These are phyloP conservation scores for Chaetothyriales sp. DNA, from an alignment of 2,329 filamentous ascomycete genomes.

Conservation along the genomic window DNA sequence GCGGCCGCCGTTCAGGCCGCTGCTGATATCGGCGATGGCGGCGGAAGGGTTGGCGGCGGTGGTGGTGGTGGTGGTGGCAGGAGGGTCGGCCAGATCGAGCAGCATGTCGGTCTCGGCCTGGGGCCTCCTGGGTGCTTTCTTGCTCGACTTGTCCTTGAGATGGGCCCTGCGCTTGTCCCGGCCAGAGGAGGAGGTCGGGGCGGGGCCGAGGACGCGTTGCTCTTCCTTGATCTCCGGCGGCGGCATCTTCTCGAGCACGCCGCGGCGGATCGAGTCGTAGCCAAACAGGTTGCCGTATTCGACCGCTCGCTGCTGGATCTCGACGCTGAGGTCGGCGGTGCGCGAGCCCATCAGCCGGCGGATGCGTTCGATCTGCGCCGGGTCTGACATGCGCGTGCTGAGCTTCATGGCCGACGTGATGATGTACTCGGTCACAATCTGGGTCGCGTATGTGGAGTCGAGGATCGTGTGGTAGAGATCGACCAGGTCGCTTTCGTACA, in stretches of 20 bases:
- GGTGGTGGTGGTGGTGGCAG: no score
- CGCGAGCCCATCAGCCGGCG: slow-evolving; percentile 61
- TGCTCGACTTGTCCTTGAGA: slow-evolving; percentile 59
- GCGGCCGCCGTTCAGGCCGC: slow-evolving; percentile 41
- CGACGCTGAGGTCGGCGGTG: slow-evolving; percentile 78
- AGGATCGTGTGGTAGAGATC: slow-evolving; percentile 87
- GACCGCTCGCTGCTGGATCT: slow-evolving; percentile 88
- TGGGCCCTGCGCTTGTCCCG: slow-evolving; percentile 48
- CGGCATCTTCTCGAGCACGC: slow-evolving; percentile 95
- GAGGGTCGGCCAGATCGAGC: slow-evolving; percentile 71
- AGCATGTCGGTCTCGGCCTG: slow-evolving; percentile 74
- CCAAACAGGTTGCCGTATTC: slow-evolving; percentile 93
- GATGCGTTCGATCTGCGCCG: slow-evolving; percentile 73
- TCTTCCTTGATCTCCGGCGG: slow-evolving; percentile 93
- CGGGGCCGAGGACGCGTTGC: slow-evolving; percentile 74
- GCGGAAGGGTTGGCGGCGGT: no score
- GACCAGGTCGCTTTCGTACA: slow-evolving; percentile 78
- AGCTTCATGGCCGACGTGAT: slow-evolving; percentile 90
- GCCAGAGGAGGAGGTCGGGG: slow-evolving; percentile 32
- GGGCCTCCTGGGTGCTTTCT: slow-evolving; percentile 49
- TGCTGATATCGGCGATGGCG: no score
- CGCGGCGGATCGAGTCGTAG: slow-evolving; percentile 70
- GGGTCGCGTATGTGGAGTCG: slow-evolving; percentile 84
- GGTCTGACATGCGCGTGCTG: slow-evolving; percentile 69
- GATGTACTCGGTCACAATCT: slow-evolving; percentile 89